Evolutionary conservation across 148 eudicot genomes (phyloP).

Genomic region (Cornus controversa): DNA sequence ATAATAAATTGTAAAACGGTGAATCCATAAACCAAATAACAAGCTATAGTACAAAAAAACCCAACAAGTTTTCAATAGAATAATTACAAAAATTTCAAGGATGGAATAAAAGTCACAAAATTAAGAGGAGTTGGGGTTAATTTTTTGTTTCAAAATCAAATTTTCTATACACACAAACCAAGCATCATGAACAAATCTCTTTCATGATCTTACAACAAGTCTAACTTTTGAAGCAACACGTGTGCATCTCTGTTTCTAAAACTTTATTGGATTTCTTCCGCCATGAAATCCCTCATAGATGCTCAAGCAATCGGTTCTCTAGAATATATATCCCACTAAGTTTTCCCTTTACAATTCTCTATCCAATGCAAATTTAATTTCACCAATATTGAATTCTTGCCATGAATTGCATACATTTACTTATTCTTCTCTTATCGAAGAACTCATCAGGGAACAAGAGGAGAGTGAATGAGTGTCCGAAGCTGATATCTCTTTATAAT

Average conservation of each 20-base stretch:
- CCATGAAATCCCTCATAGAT: neutral
- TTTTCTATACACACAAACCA: neutral
- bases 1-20: neutral
- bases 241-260: too few relatives aligned
- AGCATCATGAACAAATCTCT: neutral
- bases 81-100: conserved; percentile 1
- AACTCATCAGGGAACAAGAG: conserved; percentile 24
- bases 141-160: neutral
- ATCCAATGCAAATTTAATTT: neutral
- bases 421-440: conserved; percentile 25
- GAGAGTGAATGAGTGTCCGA: conserved; percentile 26
- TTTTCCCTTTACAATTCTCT: neutral
- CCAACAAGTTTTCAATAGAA: neutral
- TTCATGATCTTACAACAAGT: neutral
- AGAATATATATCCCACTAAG: neutral
- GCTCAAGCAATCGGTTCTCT: neutral
- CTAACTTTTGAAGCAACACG: too few relatives aligned
- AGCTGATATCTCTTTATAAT: conserved; percentile 45
- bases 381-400: neutral
- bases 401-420: neutral
- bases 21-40: neutral
- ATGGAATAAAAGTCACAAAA: neutral
- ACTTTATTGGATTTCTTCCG: neutral
- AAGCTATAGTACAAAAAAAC: neutral
- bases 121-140: neutral